Base-by-base conservation (phyloP, 768 basidiomycete species). In the Chalciporus piperatus region DNA sequence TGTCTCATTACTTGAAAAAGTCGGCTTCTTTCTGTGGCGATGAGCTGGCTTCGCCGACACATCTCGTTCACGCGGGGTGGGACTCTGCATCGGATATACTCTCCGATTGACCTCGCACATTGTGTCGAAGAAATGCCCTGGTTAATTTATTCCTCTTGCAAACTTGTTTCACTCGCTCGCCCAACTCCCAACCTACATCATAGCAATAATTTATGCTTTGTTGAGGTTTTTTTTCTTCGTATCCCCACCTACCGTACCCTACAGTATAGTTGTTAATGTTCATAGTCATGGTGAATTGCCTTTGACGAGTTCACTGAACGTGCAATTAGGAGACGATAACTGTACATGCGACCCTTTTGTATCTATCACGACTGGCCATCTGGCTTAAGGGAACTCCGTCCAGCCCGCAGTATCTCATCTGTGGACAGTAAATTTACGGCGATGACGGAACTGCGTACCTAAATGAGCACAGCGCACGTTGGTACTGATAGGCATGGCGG, bases 351-450 rank as follows among this genome's bases (percentile, higher is more conserved):
- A 58, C 52, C 27, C 22, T 55, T 23, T 39, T 43, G 22, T 64
- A 56, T 57, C 66, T 76, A 77, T 67, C 14, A 65, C 37, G 79
- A 74, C 63, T 80, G 75, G 28, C 87, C 88, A 45, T 92, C 89
- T 9, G 90, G 80, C 66, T 92, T 92, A 63, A 92, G 74, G 45
- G 89, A 92, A 69, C 87, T 91, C 51, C 91, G 86, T 32, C 91
- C 91, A 22, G 91, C 91, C 42, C 91, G 80, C 57, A 98, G 72
- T 55, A 98, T 96, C 74, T 99, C 96, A 70, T 99, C 96, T 33
- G 93, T 97, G 28, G 91, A 94, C 48, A 98, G 72, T 52, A 98
- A 76, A 70, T 98, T 98, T 60, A 97, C 83, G 38, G 94, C 96
- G 63, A 99, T 99, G 55, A 91, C 89, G 60, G 90, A 91, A 73